Percentiles rank a stretch among this genome's conserved stretches.
These are phyloP conservation scores for Xylaria bambusicola DNA, from an alignment of 495 filamentous ascomycete genomes.

Conservation along the genomic window DNA sequence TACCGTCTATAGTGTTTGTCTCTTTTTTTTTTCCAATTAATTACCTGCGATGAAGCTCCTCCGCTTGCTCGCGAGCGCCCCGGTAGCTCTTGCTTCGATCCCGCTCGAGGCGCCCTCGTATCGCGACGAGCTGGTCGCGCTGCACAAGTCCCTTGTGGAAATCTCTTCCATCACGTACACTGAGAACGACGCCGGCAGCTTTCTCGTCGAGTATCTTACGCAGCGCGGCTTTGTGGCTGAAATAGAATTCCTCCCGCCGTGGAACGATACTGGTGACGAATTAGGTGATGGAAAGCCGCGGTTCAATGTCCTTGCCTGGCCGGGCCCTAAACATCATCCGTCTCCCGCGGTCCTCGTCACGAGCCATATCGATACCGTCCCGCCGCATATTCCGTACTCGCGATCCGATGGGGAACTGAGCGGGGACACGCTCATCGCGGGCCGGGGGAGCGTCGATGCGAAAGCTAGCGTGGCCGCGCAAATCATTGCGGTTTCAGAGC, in stretches of 20 bases:
- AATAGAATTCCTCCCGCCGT: conserved; percentile 66
- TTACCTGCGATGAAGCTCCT: no score
- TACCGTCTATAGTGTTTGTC: no score
- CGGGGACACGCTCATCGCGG: conserved; percentile 50
- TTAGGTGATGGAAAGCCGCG: conserved; percentile 37
- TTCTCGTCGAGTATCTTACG: conserved; percentile 66
- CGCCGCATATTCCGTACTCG: conserved; percentile 71
- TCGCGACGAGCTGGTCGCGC: conserved; percentile 60
- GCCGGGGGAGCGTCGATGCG: conserved; percentile 86
- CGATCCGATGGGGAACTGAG: conserved; percentile 47
- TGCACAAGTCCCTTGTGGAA: conserved; percentile 76
- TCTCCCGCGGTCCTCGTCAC: conserved; percentile 68
- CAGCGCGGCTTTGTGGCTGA: conserved; percentile 46
- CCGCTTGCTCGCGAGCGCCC: no score
- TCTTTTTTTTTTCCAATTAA: no score
- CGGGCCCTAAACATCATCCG: conserved; percentile 45
- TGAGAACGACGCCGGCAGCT: conserved; percentile 69
- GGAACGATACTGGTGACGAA: conserved; percentile 44
- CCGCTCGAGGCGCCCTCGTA: conserved; percentile 32
- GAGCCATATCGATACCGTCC: conserved; percentile 72
- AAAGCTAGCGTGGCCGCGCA: conserved; percentile 86
- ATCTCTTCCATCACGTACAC: conserved; percentile 74
- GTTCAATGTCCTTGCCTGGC: conserved; percentile 79
- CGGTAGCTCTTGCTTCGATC: conserved; percentile 4
- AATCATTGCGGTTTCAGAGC: conserved; percentile 64